A percentile compares a stretch with the other conserved stretches of the same genome.
Evolutionary conservation across 768 basidiomycete species (phyloP).

Genomic region (Boletus huronensis): DNA sequence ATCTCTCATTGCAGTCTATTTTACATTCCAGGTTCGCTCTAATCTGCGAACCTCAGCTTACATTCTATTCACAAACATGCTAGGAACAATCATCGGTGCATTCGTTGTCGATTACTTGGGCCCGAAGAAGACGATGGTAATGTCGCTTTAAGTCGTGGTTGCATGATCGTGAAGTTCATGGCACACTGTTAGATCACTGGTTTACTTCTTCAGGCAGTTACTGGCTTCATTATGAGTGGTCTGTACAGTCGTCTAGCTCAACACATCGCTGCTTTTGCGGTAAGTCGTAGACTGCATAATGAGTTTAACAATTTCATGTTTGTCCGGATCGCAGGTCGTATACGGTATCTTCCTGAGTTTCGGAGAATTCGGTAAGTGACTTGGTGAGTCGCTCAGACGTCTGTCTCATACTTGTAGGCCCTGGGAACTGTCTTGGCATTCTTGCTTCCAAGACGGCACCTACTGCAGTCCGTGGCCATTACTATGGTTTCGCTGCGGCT

Average conservation of each 20-base stretch:
- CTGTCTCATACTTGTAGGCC: constrained; percentile 40
- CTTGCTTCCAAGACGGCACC: constrained; percentile 84
- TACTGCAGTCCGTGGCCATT: constrained; percentile 82
- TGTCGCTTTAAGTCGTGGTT: neutral
- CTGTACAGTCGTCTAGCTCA: constrained; percentile 59
- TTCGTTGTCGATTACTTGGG: constrained; percentile 74
- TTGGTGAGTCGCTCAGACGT: neutral
- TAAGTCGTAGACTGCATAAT: constrained; percentile 29
- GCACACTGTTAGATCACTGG: constrained; percentile 52
- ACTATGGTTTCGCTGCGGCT: constrained; percentile 84
- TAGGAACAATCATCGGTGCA: constrained; percentile 65
- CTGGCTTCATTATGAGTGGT: constrained; percentile 91
- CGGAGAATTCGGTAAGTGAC: constrained; percentile 69
- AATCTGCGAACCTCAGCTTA: neutral
- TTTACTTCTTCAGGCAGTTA: constrained; percentile 60
- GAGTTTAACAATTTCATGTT: neutral
- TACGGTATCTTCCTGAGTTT: constrained; percentile 91
- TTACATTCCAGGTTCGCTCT: constrained; percentile 54
- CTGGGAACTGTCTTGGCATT: constrained; percentile 83
- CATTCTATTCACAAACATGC: constrained; percentile 3
- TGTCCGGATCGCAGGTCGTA: constrained; percentile 48
- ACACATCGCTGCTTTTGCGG: constrained; percentile 74
- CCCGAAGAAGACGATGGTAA: constrained; percentile 72
- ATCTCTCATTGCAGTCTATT: constrained; percentile 41
- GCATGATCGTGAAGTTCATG: neutral